Base-by-base conservation (phyloP, 805 yeast genomes). In the Lipomyces chichibuensis region DNA sequence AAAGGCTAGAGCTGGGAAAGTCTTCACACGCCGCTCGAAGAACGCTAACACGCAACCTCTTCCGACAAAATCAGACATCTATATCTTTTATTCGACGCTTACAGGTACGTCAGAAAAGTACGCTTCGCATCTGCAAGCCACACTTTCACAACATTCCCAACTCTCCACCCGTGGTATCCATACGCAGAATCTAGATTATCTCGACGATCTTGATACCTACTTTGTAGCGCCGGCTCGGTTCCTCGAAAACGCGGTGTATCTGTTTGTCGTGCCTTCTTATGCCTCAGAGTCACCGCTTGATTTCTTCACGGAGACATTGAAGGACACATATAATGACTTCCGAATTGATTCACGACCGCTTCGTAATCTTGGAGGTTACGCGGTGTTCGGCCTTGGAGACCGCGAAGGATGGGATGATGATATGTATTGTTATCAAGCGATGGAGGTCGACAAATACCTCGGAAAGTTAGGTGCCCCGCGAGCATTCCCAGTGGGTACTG, bases 271-370 rank as follows among this genome's bases (percentile, higher is more conserved):
- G 39, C 98, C 98, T 1, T 91, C 97, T 0, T 92, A 92, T 75
- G 97, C 92, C 71, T 90, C 93, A 0, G 98, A 92, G 76, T 90
- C 96, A 1, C 97, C 98, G 14, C 83, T 93, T 39, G 98, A 92
- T 77, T 93, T 87, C 75, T 91, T 92, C 77, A 80, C 92, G 65
- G 96, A 91, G 73, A 87, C 90, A 56, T 80, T 92, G 71, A 83
- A 85, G 69, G 97, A 92, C 64, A 91, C 96, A 1, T 85, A 85
- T 68, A 88, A 88, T 69, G 98, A 92, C 77, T 91, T 91, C 80
- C 83, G 97, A 71, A 85, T 92, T 43, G 97, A 92, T 75, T 90
- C 90, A 69, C 87, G 85, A 71, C 97, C 97, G 2, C 80, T 92
- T 73, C 80, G 84, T 37, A 78, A 82, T 52, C 76, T 93, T 23